Evolutionary conservation across 768 basidiomycete species (phyloP).

Genomic region (Suillus subalutaceus): DNA sequence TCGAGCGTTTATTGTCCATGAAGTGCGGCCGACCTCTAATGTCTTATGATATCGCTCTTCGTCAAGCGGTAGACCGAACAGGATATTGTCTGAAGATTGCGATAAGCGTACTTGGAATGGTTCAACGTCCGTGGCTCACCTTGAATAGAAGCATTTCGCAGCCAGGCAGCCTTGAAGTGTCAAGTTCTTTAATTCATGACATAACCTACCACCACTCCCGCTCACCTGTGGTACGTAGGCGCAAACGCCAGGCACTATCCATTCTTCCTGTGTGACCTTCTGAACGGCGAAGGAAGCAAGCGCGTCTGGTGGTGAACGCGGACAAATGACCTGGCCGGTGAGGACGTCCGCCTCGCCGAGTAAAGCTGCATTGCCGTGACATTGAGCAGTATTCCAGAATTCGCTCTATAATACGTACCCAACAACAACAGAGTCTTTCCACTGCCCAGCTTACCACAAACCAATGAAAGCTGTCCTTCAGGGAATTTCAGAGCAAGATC

Average conservation of each 20-base stretch:
- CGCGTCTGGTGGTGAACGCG: conserved; percentile 81
- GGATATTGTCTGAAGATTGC: conserved; percentile 57
- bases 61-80: conserved; percentile 78
- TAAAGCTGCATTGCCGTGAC: conserved; percentile 48
- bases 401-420: conserved; percentile 36
- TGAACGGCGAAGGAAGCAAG: conserved; percentile 61
- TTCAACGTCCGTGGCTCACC: conserved; percentile 26
- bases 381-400: conserved; percentile 14
- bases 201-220: conserved; percentile 27
- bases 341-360: conserved; percentile 89
- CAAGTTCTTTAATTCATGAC: conserved; percentile 39
- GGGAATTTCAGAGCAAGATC: conserved; percentile 83
- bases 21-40: conserved; percentile 54
- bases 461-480: conserved; percentile 72
- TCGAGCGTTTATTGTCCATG: neutral
- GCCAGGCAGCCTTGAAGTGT: conserved; percentile 56
- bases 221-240: conserved; percentile 85
- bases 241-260: conserved; percentile 78
- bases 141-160: conserved; percentile 72
- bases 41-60: conserved; percentile 77
- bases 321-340: conserved; percentile 79
- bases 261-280: conserved; percentile 53
- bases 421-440: conserved; percentile 88
- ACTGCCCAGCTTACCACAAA: conserved; percentile 88
- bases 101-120: neutral